Percentiles rank a stretch among this genome's conserved stretches.
These are phyloP conservation scores for Xylariaceae sp. DNA, from an alignment of 2,329 filamentous ascomycete species.

Conservation along the genomic window DNA sequence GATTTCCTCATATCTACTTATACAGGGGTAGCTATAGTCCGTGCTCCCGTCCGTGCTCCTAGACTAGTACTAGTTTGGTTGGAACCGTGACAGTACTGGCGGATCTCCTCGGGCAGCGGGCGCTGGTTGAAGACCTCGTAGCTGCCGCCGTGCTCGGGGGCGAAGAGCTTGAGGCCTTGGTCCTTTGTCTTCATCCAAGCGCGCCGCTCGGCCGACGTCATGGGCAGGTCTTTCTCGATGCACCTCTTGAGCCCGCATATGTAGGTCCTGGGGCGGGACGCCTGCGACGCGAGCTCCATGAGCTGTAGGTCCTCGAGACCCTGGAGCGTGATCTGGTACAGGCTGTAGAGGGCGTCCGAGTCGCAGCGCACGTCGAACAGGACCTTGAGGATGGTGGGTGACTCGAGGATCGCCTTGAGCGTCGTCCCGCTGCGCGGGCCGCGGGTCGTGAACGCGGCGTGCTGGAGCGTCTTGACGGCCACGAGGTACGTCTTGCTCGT, in stretches of 20 bases:
- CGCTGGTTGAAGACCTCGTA: slow-evolving; percentile 44
- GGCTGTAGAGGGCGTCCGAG: slow-evolving; percentile 47
- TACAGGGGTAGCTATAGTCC: too few species aligned
- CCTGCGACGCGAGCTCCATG: slow-evolving; percentile 42
- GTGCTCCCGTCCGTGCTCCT: too few species aligned
- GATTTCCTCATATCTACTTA: too few species aligned
- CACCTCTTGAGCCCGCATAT: slow-evolving; percentile 27
- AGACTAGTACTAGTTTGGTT: too few species aligned
- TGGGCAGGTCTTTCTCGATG: slow-evolving; percentile 27
- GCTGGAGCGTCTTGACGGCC: slow-evolving; percentile 37
- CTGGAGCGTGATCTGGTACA: slow-evolving; percentile 37
- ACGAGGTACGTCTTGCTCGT: slow-evolving; percentile 35
- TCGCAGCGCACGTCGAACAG: slow-evolving; percentile 56
- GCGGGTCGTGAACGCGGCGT: slow-evolving; percentile 32
- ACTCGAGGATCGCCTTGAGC: slow-evolving; percentile 40
- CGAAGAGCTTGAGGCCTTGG: slow-evolving; percentile 34
- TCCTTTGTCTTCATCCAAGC: slow-evolving; percentile 34
- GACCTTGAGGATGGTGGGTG: slow-evolving; percentile 39
- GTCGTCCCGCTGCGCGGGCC: background rate
- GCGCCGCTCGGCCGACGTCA: background rate
- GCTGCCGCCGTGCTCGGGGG: slow-evolving; percentile 36
- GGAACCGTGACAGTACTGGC: too few species aligned
- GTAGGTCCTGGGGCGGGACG: slow-evolving; percentile 3
- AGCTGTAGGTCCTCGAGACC: slow-evolving; percentile 51
- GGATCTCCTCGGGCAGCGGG: slow-evolving; percentile 36